Percentiles rank a stretch among this genome's conserved stretches.
Evolutionary conservation across 176 grass and related monocot genomes (phyloP).

Genomic region (Zea luxurians): DNA sequence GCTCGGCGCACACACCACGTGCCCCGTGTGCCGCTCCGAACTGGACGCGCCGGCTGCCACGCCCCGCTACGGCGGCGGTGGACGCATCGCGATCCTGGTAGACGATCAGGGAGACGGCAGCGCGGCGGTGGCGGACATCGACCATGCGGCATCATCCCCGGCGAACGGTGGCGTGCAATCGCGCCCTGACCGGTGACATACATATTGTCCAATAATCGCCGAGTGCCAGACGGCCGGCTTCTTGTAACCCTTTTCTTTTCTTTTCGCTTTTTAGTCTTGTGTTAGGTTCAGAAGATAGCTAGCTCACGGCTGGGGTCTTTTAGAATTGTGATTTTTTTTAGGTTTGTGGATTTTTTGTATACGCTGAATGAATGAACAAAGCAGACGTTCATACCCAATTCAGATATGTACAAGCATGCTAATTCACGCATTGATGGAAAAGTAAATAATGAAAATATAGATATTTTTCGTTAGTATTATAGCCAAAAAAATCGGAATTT

Average conservation of each 20-base stretch:
- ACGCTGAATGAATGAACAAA: background rate
- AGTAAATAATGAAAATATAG: background rate
- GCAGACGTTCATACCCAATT: background rate
- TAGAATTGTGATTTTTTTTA: background rate
- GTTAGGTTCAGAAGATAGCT: background rate
- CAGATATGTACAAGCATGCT: background rate
- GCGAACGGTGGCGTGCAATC: conserved; percentile 21
- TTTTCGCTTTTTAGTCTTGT: background rate
- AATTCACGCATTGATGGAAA: background rate
- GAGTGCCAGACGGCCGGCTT: background rate
- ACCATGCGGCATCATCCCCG: background rate
- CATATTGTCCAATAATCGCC: background rate
- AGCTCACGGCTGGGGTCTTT: background rate
- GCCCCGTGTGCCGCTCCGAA: conserved; percentile 57
- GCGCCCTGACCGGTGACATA: conserved; percentile 5
- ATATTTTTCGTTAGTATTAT: background rate
- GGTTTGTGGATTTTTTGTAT: background rate
- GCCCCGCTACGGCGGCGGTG: background rate
- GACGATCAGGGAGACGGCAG: background rate
- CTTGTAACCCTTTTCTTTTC: background rate
- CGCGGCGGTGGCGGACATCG: background rate
- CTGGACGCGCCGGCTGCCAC: conserved; percentile 20
- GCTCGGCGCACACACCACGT: conserved; percentile 56
- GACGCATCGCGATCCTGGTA: background rate
- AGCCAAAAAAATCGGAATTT: background rate